These are phyloP conservation scores for Fusarium neocosmosporiellum DNA, from an alignment of 2,329 filamentous ascomycete genomes.

Conservation along the genomic window DNA sequence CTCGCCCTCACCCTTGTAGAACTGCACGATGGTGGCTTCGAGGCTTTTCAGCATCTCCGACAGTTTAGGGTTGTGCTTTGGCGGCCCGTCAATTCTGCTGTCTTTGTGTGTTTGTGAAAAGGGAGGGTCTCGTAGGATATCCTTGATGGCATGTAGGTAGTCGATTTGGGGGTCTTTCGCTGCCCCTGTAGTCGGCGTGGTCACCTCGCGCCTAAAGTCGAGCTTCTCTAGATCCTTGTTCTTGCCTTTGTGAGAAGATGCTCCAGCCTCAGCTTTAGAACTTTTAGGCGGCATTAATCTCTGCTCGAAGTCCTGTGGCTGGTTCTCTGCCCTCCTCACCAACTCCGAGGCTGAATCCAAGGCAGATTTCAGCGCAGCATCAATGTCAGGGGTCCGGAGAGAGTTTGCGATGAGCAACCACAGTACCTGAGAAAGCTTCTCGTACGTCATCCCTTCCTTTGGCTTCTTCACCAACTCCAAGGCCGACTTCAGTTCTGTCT, in stretches of 20 bases:
- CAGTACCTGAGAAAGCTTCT: too few relatives aligned
- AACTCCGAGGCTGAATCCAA: not conserved
- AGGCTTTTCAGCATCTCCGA: accelerated
- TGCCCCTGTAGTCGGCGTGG: not conserved
- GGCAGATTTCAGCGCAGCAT: too few relatives aligned
- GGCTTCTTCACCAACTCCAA: not conserved
- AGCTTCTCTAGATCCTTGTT: not conserved
- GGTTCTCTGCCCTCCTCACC: not conserved
- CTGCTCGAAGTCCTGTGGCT: not conserved
- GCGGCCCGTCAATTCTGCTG: not conserved
- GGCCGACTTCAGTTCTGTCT: not conserved
- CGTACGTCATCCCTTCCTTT: not conserved
- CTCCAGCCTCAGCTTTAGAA: not conserved
- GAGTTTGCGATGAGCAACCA: too few relatives aligned
- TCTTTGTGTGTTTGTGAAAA: not conserved
- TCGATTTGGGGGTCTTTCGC: not conserved
- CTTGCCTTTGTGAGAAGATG: not conserved
- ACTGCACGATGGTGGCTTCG: not conserved
- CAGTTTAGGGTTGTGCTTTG: not conserved
- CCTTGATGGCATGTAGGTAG: not conserved
- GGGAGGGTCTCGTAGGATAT: not conserved
- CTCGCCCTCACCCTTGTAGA: not conserved
- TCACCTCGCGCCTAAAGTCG: too few relatives aligned
- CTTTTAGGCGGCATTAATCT: not conserved
- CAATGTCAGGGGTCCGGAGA: too few relatives aligned